These are phyloP conservation scores for Ettlia oleoabundans DNA, from an alignment of 139 green algal genomes.

Conservation along the genomic window DNA sequence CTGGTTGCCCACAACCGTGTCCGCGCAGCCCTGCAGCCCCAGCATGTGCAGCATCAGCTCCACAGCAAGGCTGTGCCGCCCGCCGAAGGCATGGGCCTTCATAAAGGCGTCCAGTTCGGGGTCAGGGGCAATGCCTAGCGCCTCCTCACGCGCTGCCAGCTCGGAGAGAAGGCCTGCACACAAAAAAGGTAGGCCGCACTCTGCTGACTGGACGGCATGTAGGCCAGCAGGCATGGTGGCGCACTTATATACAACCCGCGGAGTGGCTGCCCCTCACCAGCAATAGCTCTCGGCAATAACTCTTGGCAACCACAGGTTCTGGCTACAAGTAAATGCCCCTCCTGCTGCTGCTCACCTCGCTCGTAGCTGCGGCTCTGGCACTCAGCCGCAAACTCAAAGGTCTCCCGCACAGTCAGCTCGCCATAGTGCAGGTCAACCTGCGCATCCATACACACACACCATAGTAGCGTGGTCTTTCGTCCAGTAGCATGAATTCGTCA, in stretches of 20 bases:
- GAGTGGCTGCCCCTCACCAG: too few relatives aligned
- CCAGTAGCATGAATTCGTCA: too few relatives aligned
- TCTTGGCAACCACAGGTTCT: too few relatives aligned
- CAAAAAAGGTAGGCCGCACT: too few relatives aligned
- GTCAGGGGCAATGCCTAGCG: conserved; percentile 43
- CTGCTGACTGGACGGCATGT: too few relatives aligned
- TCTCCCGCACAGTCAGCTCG: conserved; percentile 68
- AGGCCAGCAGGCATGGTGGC: too few relatives aligned
- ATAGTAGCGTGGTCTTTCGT: too few relatives aligned
- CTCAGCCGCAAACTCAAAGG: conserved; percentile 57
- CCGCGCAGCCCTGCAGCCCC: conserved; percentile 32
- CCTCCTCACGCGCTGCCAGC: conserved; percentile 45
- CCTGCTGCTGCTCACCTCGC: not conserved
- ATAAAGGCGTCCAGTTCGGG: conserved; percentile 44
- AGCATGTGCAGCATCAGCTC: conserved; percentile 63
- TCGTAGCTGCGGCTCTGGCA: conserved; percentile 32
- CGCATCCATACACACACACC: not conserved
- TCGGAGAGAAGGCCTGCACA: conserved; percentile 35
- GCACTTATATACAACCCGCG: too few relatives aligned
- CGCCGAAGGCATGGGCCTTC: conserved; percentile 29
- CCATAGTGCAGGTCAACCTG: conserved; percentile 60
- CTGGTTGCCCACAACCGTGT: conserved; percentile 52
- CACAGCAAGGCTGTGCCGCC: conserved; percentile 46
- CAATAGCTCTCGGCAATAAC: too few relatives aligned
- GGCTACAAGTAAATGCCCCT: too few relatives aligned